Evolutionary conservation across 2,329 filamentous ascomycete genomes (phyloP).

Genomic region (Aspergillus clavatus): DNA sequence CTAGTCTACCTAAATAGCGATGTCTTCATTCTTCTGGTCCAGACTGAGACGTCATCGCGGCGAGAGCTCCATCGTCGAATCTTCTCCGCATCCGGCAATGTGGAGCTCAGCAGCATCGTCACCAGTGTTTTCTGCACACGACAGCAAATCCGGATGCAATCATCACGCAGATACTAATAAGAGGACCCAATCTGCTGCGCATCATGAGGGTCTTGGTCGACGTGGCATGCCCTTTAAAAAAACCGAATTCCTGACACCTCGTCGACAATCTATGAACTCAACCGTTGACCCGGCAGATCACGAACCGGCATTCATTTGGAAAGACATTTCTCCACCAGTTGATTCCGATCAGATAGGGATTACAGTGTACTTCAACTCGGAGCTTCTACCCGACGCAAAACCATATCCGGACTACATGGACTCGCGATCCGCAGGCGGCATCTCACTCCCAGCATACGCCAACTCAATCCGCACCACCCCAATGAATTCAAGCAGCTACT

Average conservation of each 20-base stretch:
- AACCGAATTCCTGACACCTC: not conserved
- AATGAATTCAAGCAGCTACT: no score
- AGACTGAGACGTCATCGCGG: not conserved
- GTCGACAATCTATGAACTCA: not conserved
- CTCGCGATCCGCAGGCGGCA: not conserved
- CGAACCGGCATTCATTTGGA: constrained; percentile 6
- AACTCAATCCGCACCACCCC: not conserved
- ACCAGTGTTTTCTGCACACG: not conserved
- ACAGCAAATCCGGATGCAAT: not conserved
- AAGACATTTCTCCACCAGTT: constrained; percentile 5
- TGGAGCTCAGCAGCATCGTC: not conserved
- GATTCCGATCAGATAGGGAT: not conserved
- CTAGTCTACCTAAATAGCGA: not conserved
- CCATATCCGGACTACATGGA: not conserved
- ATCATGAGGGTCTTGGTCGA: not conserved
- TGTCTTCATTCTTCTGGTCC: not conserved
- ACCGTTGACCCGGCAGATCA: constrained; percentile 3
- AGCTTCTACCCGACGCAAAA: not conserved
- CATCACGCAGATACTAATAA: not conserved
- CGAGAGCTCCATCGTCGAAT: not conserved
- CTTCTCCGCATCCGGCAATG: not conserved
- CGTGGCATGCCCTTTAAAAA: not conserved
- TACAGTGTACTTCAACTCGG: not conserved
- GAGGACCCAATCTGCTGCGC: not conserved
- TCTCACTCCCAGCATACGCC: not conserved